Percentiles rank a stretch among this genome's conserved stretches.
Evolutionary conservation across 495 filamentous ascomycete species (phyloP).

Genomic region (Neurospora sp.): DNA sequence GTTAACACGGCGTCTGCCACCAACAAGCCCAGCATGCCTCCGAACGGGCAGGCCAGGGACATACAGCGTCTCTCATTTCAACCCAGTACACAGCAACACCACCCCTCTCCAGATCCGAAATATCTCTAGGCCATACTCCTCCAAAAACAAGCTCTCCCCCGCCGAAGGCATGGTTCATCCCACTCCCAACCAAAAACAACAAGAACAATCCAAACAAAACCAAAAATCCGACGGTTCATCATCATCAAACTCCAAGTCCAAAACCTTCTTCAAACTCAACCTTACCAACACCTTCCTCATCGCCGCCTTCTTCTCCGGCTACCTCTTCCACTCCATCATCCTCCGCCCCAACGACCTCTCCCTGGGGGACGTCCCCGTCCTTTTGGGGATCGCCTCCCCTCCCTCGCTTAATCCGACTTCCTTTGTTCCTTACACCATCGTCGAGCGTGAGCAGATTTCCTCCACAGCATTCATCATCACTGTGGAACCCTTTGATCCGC

Average conservation of each 20-base stretch:
- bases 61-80: not conserved
- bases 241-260: not conserved
- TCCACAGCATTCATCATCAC: conserved; percentile 47
- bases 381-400: not conserved
- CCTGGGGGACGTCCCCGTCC: not conserved
- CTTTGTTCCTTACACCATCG: conserved; percentile 58
- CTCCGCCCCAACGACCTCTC: not conserved
- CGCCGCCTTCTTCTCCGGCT: not conserved
- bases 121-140: not conserved
- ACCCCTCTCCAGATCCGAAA: not conserved
- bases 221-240: not conserved
- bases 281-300: not conserved
- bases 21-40: not conserved
- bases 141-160: not conserved
- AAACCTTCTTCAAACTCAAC: not conserved
- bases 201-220: not conserved
- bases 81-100: not conserved
- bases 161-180: not conserved
- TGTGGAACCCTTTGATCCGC: conserved; percentile 42
- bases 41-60: not conserved
- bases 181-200: not conserved
- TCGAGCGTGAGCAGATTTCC: conserved; percentile 57
- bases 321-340: not conserved
- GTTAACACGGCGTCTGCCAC: not conserved
- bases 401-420: conserved; percentile 31